phyloP scores from a whole-genome alignment of 371 early-diverging fungal genomes.

The Zopfochytrium polystomum region DNA sequence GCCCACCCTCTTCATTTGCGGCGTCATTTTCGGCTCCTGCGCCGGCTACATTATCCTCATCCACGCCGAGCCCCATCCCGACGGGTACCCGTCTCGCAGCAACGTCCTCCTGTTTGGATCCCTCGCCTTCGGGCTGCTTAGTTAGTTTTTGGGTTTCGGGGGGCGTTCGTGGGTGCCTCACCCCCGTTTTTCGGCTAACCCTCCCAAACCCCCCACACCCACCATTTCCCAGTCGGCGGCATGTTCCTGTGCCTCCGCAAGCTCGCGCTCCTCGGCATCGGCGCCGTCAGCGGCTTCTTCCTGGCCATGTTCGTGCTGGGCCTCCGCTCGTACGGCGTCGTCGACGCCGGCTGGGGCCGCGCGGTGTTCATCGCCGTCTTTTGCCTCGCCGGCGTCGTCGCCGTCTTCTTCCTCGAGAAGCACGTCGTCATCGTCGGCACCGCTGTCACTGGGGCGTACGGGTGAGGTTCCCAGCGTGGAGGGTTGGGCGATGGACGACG shows the following conservation, averaged over 20 bases:
- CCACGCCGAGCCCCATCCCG: constrained; percentile 52
- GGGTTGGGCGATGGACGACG: neutral
- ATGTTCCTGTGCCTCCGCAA: constrained; percentile 44
- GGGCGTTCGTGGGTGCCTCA: neutral
- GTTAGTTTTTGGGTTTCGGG: neutral
- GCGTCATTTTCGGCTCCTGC: constrained; percentile 40
- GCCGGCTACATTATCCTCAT: constrained; percentile 57
- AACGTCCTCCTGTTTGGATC: constrained; percentile 48
- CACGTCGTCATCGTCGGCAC: constrained; percentile 33
- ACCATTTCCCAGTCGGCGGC: constrained; percentile 46
- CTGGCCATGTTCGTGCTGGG: constrained; percentile 54
- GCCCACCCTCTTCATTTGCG: constrained; percentile 57
- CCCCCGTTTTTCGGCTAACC: constrained; percentile 18
- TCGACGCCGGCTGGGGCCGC: constrained; percentile 56
- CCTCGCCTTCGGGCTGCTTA: constrained; percentile 25
- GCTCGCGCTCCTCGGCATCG: constrained; percentile 28
- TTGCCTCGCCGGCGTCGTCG: constrained; percentile 51
- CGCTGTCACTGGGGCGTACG: constrained; percentile 32
- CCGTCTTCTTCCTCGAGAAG: constrained; percentile 31
- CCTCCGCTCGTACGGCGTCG: constrained; percentile 55
- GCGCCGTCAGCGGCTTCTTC: constrained; percentile 34
- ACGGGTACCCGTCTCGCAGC: constrained; percentile 39
- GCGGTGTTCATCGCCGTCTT: constrained; percentile 62
- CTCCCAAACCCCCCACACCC: constrained; percentile 40
- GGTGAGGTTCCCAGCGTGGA: neutral